Percentiles rank a stretch among this genome's conserved stretches.
These are phyloP conservation scores for Artemisia annua DNA, from an alignment of 129 eudicot species.

Conservation along the genomic window DNA sequence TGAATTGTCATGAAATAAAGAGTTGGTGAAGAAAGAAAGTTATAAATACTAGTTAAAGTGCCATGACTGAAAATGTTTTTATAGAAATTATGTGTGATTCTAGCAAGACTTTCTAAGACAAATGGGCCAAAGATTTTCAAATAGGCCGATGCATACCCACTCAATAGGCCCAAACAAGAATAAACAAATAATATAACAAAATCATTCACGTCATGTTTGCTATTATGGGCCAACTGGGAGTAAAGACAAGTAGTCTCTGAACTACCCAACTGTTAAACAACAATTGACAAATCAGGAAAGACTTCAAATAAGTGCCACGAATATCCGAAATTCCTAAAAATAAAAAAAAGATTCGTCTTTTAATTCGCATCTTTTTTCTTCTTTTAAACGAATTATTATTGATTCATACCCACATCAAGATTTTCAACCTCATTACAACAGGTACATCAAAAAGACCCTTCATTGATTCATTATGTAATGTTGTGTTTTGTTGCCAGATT, in stretches of 20 bases:
- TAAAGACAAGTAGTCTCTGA: not conserved
- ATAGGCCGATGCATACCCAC: not conserved
- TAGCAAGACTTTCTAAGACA: not conserved
- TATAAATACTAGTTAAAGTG: too few species aligned
- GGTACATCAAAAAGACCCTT: too few species aligned
- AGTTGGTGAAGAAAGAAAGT: too few species aligned
- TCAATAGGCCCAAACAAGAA: not conserved
- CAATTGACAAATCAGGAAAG: conserved; percentile 4
- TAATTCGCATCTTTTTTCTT: conserved; percentile 36
- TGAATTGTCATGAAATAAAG: too few species aligned
- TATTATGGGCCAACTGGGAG: conserved; percentile 12
- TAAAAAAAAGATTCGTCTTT: conserved; percentile 47
- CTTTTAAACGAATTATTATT: not conserved
- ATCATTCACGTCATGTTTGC: not conserved
- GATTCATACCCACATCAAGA: conserved; percentile 21
- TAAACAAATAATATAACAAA: not conserved
- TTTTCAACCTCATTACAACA: too few species aligned
- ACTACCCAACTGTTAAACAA: conserved; percentile 20
- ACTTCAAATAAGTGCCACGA: conserved; percentile 30
- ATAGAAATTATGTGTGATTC: too few species aligned
- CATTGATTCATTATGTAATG: too few species aligned
- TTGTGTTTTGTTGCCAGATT: not conserved
- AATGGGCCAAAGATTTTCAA: not conserved
- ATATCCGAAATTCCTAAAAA: conserved; percentile 31
- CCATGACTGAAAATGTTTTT: too few species aligned